These are phyloP conservation scores for Turnera subulata DNA, from an alignment of 345 rosid species.

Conservation along the genomic window DNA sequence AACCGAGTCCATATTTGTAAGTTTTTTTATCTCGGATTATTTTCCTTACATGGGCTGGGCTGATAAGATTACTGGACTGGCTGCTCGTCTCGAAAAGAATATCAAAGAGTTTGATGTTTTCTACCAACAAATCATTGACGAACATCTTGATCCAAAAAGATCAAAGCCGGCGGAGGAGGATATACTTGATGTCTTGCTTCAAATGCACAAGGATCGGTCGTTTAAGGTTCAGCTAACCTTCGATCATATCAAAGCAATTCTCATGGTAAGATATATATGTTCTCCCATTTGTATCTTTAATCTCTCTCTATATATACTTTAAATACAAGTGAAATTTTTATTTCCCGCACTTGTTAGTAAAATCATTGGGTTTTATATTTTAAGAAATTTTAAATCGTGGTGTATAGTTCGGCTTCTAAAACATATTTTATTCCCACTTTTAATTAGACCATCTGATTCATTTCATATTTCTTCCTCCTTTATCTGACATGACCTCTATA, in stretches of 20 bases:
- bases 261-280: no score
- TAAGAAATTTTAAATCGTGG: no score
- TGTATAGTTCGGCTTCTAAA: no score
- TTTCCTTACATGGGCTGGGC: constrained; percentile 40
- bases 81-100: constrained; percentile 26
- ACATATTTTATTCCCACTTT: neutral
- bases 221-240: neutral
- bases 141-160: constrained; percentile 30
- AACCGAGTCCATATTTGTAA: constrained; percentile 22
- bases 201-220: constrained; percentile 5
- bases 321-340: no score
- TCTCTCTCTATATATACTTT: no score
- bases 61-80: constrained; percentile 39
- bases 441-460: neutral
- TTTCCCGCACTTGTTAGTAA: no score
- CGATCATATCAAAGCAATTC: constrained; percentile 15
- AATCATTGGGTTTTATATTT: no score
- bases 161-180: constrained; percentile 21
- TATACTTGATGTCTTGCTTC: constrained; percentile 11
- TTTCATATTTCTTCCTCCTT: neutral
- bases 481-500: no score
- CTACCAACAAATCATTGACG: constrained; percentile 36
- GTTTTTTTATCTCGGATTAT: constrained; percentile 38
- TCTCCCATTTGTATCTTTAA: no score
- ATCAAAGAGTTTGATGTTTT: constrained; percentile 33